Base-by-base conservation (phyloP, 768 basidiomycete species). In the Exsudoporus frostii region DNA sequence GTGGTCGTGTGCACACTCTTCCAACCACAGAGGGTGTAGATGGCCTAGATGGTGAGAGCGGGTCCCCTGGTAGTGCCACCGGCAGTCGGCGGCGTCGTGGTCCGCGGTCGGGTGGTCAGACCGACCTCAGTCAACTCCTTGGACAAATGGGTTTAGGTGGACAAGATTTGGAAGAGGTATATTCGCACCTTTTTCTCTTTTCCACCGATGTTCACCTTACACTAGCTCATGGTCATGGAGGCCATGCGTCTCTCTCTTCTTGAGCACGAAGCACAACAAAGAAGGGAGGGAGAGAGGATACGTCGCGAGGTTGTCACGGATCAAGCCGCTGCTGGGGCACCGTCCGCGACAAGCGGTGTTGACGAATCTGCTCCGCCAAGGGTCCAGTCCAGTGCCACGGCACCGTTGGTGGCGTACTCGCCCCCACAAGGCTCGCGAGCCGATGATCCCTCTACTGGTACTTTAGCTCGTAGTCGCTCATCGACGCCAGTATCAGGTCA, bases 141-240 rank as follows among this genome's bases (percentile, higher is more conserved):
- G 75, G 77, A 37, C 66, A 71, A 27, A 79, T 92, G 77, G 84
- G 84, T 15, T 75, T 92, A 58, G 83, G 79, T 43, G 90, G 90
- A n/a, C 88, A 89, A 69, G 94, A 96, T 73, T 70, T 96, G 50
- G 94, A 95, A 76, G 94, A 96, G 79, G 93, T 92, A 63, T 41
- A n/a, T 33, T 19, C 20, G n/a, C 27, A 25, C 37, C 25, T 65
- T 81, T 68, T 41, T 44, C 37, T 54, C 53, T 46, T 55, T 33
- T 34, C 46, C 32, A 25, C 57, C 27, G 41, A 56, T 53, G 25
- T 58, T 65, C 39, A 60, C 50, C 19, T 51, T 20, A 4, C 43
- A 33, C 37, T 57, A 99, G 92, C 73, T 99, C 40, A 98, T 98
- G 96, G 76, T 99, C 50, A 95, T 95, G 91, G 97, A 98, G 73